These are phyloP conservation scores for Beauveria scarabaeidicola DNA, from an alignment of 2,329 filamentous ascomycete species.

Conservation along the genomic window DNA sequence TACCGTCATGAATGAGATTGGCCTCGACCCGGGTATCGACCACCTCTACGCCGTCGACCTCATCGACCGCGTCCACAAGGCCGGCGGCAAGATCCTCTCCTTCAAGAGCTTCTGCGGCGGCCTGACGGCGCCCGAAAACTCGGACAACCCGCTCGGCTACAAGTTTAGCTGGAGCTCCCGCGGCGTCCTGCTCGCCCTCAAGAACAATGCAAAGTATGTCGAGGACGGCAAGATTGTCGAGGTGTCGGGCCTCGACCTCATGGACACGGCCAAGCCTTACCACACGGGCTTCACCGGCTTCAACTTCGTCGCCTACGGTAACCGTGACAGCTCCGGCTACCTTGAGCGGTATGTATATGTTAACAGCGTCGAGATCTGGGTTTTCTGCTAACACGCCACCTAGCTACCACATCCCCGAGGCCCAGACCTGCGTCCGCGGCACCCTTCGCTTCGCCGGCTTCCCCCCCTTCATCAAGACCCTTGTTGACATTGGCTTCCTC, in stretches of 20 bases:
- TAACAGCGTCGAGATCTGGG: neutral
- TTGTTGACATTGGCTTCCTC: constrained; percentile 88
- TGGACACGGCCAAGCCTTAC: constrained; percentile 84
- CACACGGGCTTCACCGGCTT: constrained; percentile 80
- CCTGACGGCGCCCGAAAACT: constrained; percentile 60
- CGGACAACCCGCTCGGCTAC: constrained; percentile 86
- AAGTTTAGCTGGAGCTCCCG: constrained; percentile 46
- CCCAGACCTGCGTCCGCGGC: constrained; percentile 74
- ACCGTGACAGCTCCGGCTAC: constrained; percentile 84
- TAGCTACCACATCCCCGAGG: constrained; percentile 79
- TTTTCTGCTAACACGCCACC: neutral
- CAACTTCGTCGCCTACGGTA: constrained; percentile 85
- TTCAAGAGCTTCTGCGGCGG: constrained; percentile 85
- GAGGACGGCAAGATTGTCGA: constrained; percentile 68
- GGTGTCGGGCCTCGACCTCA: constrained; percentile 60
- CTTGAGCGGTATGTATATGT: constrained; percentile 50
- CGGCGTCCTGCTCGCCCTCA: constrained; percentile 78
- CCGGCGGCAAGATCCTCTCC: constrained; percentile 72
- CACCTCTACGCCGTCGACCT: constrained; percentile 77
- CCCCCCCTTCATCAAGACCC: constrained; percentile 78
- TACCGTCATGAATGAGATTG: constrained; percentile 97
- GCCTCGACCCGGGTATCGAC: constrained; percentile 50
- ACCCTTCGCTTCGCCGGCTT: constrained; percentile 84
- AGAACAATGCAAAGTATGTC: constrained; percentile 78
- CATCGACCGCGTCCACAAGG: constrained; percentile 79